Percentiles rank a stretch among this genome's conserved stretches.
Evolutionary conservation across 2,329 filamentous ascomycete species (phyloP).

Genomic region (Anisogramma anomala): DNA sequence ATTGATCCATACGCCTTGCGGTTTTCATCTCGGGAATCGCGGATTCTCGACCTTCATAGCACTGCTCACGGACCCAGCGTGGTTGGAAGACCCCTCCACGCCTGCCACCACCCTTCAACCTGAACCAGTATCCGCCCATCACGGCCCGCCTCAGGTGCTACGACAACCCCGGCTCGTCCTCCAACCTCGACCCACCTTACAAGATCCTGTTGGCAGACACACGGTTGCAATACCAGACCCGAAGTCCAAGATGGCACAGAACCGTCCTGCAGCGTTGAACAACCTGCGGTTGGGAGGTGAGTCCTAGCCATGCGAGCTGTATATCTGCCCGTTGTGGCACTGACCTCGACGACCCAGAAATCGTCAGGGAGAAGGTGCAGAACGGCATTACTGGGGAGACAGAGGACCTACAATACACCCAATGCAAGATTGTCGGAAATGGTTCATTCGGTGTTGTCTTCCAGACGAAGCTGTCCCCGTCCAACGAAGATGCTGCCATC

Average conservation of each 20-base stretch:
- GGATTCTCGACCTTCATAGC: neutral
- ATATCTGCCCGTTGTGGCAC: conserved; percentile 15
- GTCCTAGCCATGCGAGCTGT: conserved; percentile 26
- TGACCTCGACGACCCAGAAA: conserved; percentile 51
- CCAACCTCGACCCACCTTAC: conserved; percentile 12
- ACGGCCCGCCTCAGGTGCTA: conserved; percentile 22
- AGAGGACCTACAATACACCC: conserved; percentile 93
- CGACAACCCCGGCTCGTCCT: conserved; percentile 16
- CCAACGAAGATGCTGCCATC: conserved; percentile 95
- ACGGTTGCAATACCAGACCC: conserved; percentile 19
- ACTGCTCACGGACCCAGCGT: conserved; percentile 2
- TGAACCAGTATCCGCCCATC: conserved; percentile 22
- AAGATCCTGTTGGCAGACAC: conserved; percentile 11
- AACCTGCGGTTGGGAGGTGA: conserved; percentile 93
- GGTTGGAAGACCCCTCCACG: conserved; percentile 2
- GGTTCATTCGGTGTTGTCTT: conserved; percentile 98
- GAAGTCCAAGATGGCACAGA: conserved; percentile 62
- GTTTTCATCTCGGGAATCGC: neutral
- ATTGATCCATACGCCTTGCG: neutral
- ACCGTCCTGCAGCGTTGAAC: conserved; percentile 79
- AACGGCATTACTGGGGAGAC: conserved; percentile 96
- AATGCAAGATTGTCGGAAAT: conserved; percentile 99
- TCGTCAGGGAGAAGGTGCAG: conserved; percentile 97
- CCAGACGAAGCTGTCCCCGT: conserved; percentile 96
- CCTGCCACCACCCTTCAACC: neutral